Evolutionary conservation across 805 yeast genomes (phyloP).

Genomic region (Myxozyma geophila): DNA sequence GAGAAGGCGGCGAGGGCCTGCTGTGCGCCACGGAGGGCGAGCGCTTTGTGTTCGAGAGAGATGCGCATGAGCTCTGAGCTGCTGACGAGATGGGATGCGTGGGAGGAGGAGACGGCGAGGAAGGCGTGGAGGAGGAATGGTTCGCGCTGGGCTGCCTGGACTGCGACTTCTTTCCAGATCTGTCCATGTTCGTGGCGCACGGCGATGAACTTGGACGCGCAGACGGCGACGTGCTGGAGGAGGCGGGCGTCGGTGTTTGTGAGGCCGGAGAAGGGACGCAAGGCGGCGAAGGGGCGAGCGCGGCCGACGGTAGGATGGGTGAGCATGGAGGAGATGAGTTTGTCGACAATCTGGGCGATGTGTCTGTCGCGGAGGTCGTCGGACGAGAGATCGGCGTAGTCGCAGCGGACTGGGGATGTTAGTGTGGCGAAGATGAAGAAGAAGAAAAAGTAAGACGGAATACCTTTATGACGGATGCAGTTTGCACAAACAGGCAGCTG

Average conservation of each 20-base stretch:
- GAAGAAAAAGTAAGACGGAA: background rate
- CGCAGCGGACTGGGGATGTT: slow-evolving; percentile 19
- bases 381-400: slow-evolving; percentile 22
- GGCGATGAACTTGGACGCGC: slow-evolving; percentile 20
- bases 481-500: slow-evolving; percentile 63
- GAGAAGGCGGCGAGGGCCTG: slow-evolving; percentile 21
- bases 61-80: slow-evolving; percentile 19
- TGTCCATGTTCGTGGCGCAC: slow-evolving; percentile 25
- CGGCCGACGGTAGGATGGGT: slow-evolving; percentile 7
- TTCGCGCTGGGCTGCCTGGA: slow-evolving; percentile 28
- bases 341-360: slow-evolving; percentile 23
- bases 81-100: slow-evolving; percentile 11
- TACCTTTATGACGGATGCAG: slow-evolving; percentile 32
- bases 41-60: slow-evolving; percentile 21
- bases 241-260: slow-evolving; percentile 25
- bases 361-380: slow-evolving; percentile 27
- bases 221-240: slow-evolving; percentile 24
- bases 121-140: slow-evolving; percentile 29
- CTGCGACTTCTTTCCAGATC: slow-evolving; percentile 30
- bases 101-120: slow-evolving; percentile 28
- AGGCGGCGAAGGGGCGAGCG: slow-evolving; percentile 18
- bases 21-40: slow-evolving; percentile 29
- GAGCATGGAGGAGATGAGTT: background rate
- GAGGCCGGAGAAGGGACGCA: slow-evolving; percentile 20
- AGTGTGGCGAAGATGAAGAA: no score